Evolutionary conservation across 805 yeast species (phyloP), one percentile per base, ranked within the genome.

Genomic region (Novakomyces olei): DNA sequence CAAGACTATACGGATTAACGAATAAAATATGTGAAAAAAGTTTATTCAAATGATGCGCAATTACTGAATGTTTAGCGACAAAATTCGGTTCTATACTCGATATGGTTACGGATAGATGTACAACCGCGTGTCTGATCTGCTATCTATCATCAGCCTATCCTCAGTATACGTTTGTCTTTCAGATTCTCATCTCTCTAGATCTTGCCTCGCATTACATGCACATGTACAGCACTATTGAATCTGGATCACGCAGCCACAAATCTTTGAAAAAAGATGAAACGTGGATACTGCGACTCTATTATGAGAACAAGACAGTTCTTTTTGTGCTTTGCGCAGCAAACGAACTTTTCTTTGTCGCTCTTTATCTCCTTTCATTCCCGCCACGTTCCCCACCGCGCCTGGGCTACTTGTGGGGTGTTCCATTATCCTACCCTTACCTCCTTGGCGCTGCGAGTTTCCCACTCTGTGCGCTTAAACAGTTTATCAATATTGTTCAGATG

Each of bases 71-170:
- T n/a, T 10, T 22, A 22, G 14, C 92, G 10, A 78, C 95, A 20
- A 66, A 69, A 42, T 79, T 80, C 43, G 99, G 99, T 24, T 96
- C 98, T 14, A 92, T 91, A 15, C 64, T 88, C 44, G 99, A 88
- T 54, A 88, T 88, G 99, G 95, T 88, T 20, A 85, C 98, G 14
- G 99, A 88, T 52, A 65, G 99, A 48, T 88, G 95, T 50, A 83
- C 98, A 9, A 88, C 99, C 0, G 69, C 92, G 9, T 75, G 93
- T n/a, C 63, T 88, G 46, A 71, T 88, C 43, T 81, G 92, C 51
- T 88, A 67, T 51, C 60, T 88, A 36, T 69, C 88, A 42, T 71
- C 77, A 24, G 58, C 76, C 30, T 85, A 78, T 47, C 95, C 95
- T 5, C 44, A 53, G 20, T 75, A 61, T 54, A 61, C 67, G 33